Percentiles rank a stretch among this genome's conserved stretches.
Conservation (phyloP, 768 basidiomycete genomes). For the Mycena alexandri region DNA sequence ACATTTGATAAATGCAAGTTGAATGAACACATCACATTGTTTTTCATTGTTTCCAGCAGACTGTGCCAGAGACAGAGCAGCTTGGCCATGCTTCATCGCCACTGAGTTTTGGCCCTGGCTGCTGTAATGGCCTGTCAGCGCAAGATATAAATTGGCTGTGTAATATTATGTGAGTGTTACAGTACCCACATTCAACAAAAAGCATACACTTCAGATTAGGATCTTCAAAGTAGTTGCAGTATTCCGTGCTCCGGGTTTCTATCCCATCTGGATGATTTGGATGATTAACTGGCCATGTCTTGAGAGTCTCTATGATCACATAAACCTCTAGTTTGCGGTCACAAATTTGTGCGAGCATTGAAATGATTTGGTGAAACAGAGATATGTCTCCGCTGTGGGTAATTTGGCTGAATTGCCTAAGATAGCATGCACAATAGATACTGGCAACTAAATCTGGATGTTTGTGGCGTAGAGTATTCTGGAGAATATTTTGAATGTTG, state of each 20-base stretch:
- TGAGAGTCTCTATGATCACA: not conserved
- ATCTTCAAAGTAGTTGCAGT: too few species aligned
- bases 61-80: too few species aligned
- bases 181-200: too few species aligned
- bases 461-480: not conserved
- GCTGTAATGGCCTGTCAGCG: too few species aligned
- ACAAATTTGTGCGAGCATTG: not conserved
- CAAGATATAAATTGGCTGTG: too few species aligned
- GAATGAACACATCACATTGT: not conserved
- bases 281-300: not conserved
- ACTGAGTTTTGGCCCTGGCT: too few species aligned
- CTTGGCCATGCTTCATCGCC: too few species aligned
- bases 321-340: not conserved
- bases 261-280: not conserved
- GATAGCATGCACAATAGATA: not conserved
- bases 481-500: not conserved
- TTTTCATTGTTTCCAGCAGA: not conserved
- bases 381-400: not conserved
- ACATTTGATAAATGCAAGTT: not conserved
- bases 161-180: too few species aligned
- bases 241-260: not conserved
- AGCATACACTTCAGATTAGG: too few species aligned
- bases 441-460: not conserved
- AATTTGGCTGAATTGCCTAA: not conserved
- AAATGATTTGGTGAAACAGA: not conserved